Conservation (phyloP, 345 rosid genomes). For the Lepidium africanum region DNA sequence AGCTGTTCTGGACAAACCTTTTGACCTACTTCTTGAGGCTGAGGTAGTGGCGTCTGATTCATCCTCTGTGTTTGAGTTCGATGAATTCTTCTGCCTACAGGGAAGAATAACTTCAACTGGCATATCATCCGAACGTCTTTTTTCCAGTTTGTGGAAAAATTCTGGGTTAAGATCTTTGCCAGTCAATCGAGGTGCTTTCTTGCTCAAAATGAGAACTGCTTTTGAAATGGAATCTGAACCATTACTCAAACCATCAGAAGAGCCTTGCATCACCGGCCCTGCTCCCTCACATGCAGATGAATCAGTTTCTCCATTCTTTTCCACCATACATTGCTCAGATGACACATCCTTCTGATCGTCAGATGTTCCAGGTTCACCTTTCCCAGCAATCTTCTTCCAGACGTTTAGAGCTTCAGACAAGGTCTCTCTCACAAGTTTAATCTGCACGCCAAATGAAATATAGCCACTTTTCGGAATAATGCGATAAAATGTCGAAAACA, state of each 20-base stretch:
- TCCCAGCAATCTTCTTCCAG: slow-evolving; percentile 81
- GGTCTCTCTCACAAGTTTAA: slow-evolving; percentile 92
- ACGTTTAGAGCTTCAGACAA: slow-evolving; percentile 80
- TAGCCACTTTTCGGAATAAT: not conserved
- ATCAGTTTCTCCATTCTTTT: slow-evolving; percentile 34
- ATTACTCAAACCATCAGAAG: slow-evolving; percentile 42
- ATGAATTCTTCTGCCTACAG: slow-evolving; percentile 45
- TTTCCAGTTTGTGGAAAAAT: slow-evolving; percentile 81
- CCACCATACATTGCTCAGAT: slow-evolving; percentile 40
- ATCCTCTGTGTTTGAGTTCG: slow-evolving; percentile 56
- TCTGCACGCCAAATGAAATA: slow-evolving; percentile 43
- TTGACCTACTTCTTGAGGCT: slow-evolving; percentile 43
- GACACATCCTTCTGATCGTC: slow-evolving; percentile 54
- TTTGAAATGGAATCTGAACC: slow-evolving; percentile 43
- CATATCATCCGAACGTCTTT: slow-evolving; percentile 58
- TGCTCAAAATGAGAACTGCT: slow-evolving; percentile 77
- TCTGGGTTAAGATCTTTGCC: slow-evolving; percentile 88
- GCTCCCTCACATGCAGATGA: slow-evolving; percentile 26
- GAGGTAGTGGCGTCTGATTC: slow-evolving; percentile 42
- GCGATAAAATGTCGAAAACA: not conserved
- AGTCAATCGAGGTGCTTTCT: slow-evolving; percentile 61
- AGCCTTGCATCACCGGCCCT: slow-evolving; percentile 40
- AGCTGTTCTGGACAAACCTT: slow-evolving; percentile 37
- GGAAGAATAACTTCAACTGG: slow-evolving; percentile 89
- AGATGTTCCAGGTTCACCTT: slow-evolving; percentile 45